A percentile compares a stretch with the other conserved stretches of the same genome.
phyloP scores from a whole-genome alignment of 1,139 yeast species.

The Ashbya aceris region DNA sequence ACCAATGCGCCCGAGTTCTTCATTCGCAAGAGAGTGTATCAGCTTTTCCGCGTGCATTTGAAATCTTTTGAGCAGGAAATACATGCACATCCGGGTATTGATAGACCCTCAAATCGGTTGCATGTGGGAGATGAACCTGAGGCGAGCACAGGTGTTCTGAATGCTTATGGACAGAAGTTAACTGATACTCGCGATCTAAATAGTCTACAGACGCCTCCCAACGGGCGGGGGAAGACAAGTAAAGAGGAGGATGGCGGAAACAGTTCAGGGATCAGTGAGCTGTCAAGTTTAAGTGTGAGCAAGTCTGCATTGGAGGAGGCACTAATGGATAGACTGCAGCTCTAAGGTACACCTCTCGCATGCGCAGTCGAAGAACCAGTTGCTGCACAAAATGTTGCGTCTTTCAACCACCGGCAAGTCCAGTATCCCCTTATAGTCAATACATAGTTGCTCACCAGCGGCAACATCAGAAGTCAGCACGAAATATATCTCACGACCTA shows the following conservation, averaged over 20 bases:
- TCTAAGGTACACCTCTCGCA: conserved; percentile 38
- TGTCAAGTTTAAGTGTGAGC: conserved; percentile 32
- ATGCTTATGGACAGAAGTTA: neutral
- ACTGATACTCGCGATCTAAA: neutral
- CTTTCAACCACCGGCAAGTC: conserved; percentile 38
- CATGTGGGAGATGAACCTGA: conserved; percentile 9
- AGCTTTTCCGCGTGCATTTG: conserved; percentile 23
- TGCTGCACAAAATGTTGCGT: conserved; percentile 36
- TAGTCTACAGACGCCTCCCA: conserved; percentile 1
- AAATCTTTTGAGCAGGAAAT: conserved; percentile 21
- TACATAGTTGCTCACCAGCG: conserved; percentile 47
- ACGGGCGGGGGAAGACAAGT: neutral
- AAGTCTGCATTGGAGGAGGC: conserved; percentile 42
- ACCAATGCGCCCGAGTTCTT: conserved; percentile 25
- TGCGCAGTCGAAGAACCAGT: conserved; percentile 56
- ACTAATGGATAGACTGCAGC: conserved; percentile 27
- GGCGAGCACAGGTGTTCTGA: neutral
- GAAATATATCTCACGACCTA: conserved; percentile 32
- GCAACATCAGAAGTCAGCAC: conserved; percentile 30
- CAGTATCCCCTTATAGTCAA: conserved; percentile 50
- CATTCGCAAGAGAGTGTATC: conserved; percentile 23
- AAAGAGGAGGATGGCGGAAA: conserved; percentile 9
- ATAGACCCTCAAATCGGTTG: neutral
- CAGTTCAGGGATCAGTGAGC: conserved; percentile 17
- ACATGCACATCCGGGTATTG: conserved; percentile 1